Percentiles rank a stretch among this genome's conserved stretches.
Evolutionary conservation across 2,329 filamentous ascomycete genomes (phyloP).

Genomic region (Thielaviopsis punctulata): DNA sequence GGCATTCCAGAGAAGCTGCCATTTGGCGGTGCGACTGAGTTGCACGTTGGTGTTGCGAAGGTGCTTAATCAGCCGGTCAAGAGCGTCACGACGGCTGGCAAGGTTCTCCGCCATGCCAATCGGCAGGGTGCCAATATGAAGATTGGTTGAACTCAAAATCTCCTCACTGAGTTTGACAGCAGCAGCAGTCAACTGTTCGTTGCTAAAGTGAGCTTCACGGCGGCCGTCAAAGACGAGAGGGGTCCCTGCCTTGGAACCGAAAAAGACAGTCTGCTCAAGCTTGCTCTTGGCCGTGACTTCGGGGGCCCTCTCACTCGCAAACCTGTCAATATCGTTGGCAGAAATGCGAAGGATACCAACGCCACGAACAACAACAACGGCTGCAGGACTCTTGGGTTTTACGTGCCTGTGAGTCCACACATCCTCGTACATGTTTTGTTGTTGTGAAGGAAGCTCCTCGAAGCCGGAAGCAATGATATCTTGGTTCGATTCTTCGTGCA

Average conservation of each 20-base stretch:
- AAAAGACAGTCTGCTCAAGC: conserved; percentile 89
- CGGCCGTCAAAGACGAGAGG: conserved; percentile 70
- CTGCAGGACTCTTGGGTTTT: conserved; percentile 41
- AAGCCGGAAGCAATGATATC: conserved; percentile 47
- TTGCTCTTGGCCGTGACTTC: conserved; percentile 70
- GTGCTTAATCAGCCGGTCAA: conserved; percentile 58
- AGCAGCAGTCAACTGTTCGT: conserved; percentile 56
- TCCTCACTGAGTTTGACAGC: conserved; percentile 65
- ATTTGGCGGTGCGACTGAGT: conserved; percentile 51
- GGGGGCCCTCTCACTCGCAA: conserved; percentile 39
- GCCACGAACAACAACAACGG: conserved; percentile 44
- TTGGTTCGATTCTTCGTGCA: conserved; percentile 47
- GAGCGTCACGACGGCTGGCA: conserved; percentile 49
- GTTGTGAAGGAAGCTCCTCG: conserved; percentile 29
- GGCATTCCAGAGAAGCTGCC: conserved; percentile 72
- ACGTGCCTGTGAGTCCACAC: conserved; percentile 32
- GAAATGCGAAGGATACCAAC: conserved; percentile 43
- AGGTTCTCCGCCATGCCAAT: conserved; percentile 72
- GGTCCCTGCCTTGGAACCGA: conserved; percentile 63
- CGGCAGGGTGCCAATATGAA: conserved; percentile 54
- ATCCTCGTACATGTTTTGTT: conserved; percentile 25
- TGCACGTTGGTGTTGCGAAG: conserved; percentile 48
- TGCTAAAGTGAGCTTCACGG: conserved; percentile 46
- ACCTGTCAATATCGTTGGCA: conserved; percentile 40
- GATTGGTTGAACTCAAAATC: conserved; percentile 60